Evolutionary conservation across 345 rosid species (phyloP).

Genomic region (Eucalyptus curtisii): DNA sequence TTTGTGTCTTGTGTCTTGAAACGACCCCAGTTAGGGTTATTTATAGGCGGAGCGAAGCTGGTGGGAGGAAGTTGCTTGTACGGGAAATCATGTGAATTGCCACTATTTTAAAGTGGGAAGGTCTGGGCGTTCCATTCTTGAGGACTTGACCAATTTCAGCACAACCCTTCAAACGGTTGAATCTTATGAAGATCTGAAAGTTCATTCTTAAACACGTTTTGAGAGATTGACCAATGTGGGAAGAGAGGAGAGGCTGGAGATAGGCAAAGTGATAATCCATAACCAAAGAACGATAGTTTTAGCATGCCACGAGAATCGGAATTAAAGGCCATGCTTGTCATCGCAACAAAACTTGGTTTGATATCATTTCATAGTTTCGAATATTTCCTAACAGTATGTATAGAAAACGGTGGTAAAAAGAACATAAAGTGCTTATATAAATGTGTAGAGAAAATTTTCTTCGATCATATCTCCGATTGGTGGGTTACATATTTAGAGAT

Average conservation of each 20-base stretch:
- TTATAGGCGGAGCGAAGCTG: neutral
- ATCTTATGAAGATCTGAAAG: neutral
- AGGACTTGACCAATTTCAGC: neutral
- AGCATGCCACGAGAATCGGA: neutral
- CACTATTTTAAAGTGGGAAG: neutral
- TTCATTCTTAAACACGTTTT: neutral
- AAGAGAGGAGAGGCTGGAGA: neutral
- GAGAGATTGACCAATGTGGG: neutral
- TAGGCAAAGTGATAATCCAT: neutral
- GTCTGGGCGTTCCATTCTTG: neutral
- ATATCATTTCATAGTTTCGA: neutral
- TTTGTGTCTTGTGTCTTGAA: neutral
- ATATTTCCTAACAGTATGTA: neutral
- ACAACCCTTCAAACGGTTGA: neutral
- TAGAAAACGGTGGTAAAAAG: neutral
- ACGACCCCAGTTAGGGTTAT: neutral
- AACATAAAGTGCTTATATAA: no score
- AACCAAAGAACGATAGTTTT: neutral
- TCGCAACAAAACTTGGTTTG: neutral
- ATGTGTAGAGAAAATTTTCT: neutral
- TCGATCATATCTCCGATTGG: fast-evolving
- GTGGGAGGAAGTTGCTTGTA: neutral
- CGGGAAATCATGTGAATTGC: neutral
- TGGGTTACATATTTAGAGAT: neutral
- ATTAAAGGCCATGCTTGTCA: neutral